Conservation (phyloP, 208 protist species). For the Leishmania tropica region DNA sequence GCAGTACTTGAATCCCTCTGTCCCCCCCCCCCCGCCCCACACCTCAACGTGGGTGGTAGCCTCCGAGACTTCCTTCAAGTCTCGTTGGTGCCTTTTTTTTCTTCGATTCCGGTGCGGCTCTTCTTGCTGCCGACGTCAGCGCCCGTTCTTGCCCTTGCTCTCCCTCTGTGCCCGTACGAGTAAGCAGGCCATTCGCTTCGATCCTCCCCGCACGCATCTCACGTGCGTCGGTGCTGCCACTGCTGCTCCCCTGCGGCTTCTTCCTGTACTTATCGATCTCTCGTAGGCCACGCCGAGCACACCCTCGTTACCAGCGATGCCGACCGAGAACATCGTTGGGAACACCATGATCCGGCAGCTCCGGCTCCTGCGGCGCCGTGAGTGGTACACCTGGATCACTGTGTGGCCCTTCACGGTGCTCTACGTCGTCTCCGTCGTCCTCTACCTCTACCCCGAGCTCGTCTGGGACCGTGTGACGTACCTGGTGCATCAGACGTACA, state of each 20-base stretch:
- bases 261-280: not conserved
- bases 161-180: not conserved
- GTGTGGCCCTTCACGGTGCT: constrained; percentile 85
- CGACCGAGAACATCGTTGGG: constrained; percentile 48
- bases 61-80: not conserved
- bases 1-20: not conserved
- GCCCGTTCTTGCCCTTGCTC: not conserved
- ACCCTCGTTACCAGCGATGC: constrained; percentile 10
- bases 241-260: not conserved
- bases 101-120: not conserved
- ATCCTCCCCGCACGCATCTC: not conserved
- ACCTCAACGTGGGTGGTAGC: not conserved
- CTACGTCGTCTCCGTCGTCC: constrained; percentile 53
- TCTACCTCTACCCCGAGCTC: constrained; percentile 83
- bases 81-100: not conserved
- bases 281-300: not conserved
- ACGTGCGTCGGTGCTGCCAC: not conserved
- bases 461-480: constrained; percentile 89
- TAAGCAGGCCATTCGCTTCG: not conserved
- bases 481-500: constrained; percentile 86
- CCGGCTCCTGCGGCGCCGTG: constrained; percentile 54
- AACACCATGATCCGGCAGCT: constrained; percentile 82
- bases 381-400: constrained; percentile 84
- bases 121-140: not conserved
- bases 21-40: not conserved